A percentile compares a stretch with the other conserved stretches of the same genome.
Conservation (phyloP, 2,329 filamentous ascomycete species). For the Orbilia blumenaviensis region DNA sequence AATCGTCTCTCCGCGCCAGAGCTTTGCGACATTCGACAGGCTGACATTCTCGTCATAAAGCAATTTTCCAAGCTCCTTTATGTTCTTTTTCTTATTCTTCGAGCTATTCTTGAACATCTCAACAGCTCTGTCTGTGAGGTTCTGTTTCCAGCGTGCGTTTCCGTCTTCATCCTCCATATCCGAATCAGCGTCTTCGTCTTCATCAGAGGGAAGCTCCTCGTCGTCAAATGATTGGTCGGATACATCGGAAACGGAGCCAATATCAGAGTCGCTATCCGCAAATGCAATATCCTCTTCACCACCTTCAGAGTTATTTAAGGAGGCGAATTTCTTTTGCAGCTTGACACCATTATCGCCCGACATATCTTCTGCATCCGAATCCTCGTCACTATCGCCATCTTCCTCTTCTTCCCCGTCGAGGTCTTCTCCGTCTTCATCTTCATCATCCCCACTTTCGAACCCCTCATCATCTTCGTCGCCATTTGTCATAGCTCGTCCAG, state of each 20-base stretch:
- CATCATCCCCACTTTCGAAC: constrained; percentile 61
- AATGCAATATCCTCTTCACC: constrained; percentile 76
- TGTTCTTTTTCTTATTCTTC: constrained; percentile 26
- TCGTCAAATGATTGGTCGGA: constrained; percentile 60
- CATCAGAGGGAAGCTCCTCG: constrained; percentile 64
- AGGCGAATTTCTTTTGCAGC: constrained; percentile 60
- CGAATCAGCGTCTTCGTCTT: constrained; percentile 62
- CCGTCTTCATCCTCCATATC: constrained; percentile 66
- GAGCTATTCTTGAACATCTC: constrained; percentile 46
- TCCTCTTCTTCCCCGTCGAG: constrained; percentile 69
- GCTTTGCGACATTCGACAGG: constrained; percentile 76
- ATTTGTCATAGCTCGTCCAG: constrained; percentile 67
- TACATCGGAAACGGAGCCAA: constrained; percentile 81
- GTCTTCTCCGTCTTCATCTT: constrained; percentile 69
- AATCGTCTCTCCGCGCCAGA: constrained; percentile 76
- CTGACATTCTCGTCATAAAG: constrained; percentile 86
- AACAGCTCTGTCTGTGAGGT: constrained; percentile 76
- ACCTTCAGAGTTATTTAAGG: constrained; percentile 61
- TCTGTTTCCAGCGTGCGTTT: constrained; percentile 81
- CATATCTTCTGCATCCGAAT: constrained; percentile 62
- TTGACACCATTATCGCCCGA: constrained; percentile 60
- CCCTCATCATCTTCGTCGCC: constrained; percentile 65
- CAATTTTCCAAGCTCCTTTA: constrained; percentile 78
- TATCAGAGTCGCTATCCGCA: constrained; percentile 95
- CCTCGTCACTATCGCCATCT: constrained; percentile 67